A percentile compares a stretch with the other conserved stretches of the same genome.
Conservation (phyloP, 805 yeast species). For the Alloascoidea hylecoeti region DNA sequence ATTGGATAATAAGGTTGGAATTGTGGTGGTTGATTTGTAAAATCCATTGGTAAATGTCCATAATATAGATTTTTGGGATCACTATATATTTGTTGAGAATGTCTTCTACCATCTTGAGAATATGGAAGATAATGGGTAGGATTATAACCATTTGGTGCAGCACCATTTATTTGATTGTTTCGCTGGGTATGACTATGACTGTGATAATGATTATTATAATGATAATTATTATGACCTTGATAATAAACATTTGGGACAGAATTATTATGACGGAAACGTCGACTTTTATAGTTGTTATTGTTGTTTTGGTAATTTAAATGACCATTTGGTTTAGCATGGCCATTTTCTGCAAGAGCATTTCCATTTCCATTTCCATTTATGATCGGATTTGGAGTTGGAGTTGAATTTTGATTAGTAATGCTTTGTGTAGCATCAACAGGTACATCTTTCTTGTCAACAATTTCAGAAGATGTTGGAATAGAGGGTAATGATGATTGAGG, state of each 20-base stretch:
- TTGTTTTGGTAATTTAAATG: constrained; percentile 2
- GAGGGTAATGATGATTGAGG: background rate
- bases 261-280: background rate
- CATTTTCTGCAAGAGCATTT: background rate
- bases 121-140: no score
- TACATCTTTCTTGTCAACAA: constrained; percentile 1
- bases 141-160: no score
- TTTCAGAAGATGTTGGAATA: background rate
- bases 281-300: constrained; percentile 6
- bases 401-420: background rate
- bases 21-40: constrained; percentile 4
- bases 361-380: background rate
- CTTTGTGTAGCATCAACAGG: background rate
- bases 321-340: background rate
- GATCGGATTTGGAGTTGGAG: background rate
- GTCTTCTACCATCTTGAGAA: constrained; percentile 4
- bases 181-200: constrained; percentile 1
- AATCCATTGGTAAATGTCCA: constrained; percentile 7
- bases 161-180: constrained; percentile 4
- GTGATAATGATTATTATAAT: background rate
- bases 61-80: constrained; percentile 2
- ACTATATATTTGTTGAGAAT: constrained; percentile 2
- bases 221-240: background rate
- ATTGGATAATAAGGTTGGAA: constrained; percentile 2
- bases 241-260: background rate